Evolutionary conservation across 257 asterid species (phyloP).

Genomic region (Euphrasia confusa): DNA sequence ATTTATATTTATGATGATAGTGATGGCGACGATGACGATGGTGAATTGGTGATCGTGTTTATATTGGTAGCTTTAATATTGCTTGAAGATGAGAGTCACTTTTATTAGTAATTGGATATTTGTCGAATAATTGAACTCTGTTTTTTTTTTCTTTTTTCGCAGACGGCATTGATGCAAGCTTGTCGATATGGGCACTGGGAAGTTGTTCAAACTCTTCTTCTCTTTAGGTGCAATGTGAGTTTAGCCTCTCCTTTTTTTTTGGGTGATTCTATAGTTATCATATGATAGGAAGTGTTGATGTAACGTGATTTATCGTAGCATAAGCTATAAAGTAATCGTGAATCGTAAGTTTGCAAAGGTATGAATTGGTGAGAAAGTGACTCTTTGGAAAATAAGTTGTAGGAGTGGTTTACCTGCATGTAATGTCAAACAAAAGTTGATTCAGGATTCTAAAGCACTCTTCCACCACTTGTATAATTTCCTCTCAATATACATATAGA

Average conservation of each 20-base stretch:
- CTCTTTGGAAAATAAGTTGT: neutral
- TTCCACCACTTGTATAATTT: no score
- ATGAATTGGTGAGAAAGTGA: neutral
- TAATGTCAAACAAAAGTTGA: neutral
- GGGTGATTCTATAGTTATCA: no score
- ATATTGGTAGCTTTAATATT: neutral
- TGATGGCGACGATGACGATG: neutral
- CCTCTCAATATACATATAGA: no score
- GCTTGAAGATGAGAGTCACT: conserved; percentile 14
- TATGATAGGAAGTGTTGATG: neutral
- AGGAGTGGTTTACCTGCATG: neutral
- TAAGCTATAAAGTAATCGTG: neutral
- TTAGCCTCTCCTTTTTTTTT: neutral
- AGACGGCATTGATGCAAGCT: conserved; percentile 98
- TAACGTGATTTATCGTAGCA: neutral
- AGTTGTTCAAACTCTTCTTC: conserved; percentile 95
- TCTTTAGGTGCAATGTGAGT: conserved; percentile 90
- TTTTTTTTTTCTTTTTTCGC: conserved; percentile 3
- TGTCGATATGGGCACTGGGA: conserved; percentile 96
- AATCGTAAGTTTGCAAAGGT: neutral
- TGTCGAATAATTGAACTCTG: no score
- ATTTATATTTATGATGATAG: no score
- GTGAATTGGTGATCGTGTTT: neutral
- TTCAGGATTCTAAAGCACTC: neutral
- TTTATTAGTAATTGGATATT: no score